A percentile compares a stretch with the other conserved stretches of the same genome.
Conservation (phyloP, 2,329 filamentous ascomycete species). For the Orbilia blumenaviensis region DNA sequence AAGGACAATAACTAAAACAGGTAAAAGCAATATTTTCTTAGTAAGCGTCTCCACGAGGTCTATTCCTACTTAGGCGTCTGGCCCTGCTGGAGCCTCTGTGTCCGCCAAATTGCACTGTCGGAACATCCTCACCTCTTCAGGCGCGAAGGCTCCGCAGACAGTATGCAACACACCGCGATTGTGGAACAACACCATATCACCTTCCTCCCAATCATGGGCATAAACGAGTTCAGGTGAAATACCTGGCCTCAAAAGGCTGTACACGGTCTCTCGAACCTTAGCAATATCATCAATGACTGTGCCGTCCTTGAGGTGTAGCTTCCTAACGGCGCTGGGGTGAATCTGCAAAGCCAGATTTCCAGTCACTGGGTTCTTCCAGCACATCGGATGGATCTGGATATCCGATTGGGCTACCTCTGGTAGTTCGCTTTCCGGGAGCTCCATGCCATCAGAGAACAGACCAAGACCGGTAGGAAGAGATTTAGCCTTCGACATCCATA, state of each 20-base stretch:
- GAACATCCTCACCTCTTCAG: conserved; percentile 78
- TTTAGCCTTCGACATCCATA: conserved; percentile 79
- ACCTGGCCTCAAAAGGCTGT: conserved; percentile 75
- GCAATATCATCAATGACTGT: conserved; percentile 74
- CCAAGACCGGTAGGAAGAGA: conserved; percentile 75
- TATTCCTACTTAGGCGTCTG: conserved; percentile 57
- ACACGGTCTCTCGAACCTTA: conserved; percentile 74
- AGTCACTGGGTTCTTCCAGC: conserved; percentile 78
- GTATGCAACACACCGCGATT: conserved; percentile 79
- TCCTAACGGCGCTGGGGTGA: conserved; percentile 76
- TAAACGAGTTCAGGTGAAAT: conserved; percentile 76
- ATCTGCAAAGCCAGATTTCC: conserved; percentile 75
- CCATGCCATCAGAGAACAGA: conserved; percentile 72
- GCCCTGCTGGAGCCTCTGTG: conserved; percentile 68
- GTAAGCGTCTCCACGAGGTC: not conserved
- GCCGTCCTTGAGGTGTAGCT: conserved; percentile 73
- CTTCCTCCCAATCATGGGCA: conserved; percentile 78
- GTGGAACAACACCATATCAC: conserved; percentile 80
- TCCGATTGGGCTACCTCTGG: conserved; percentile 73
- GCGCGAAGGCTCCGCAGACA: conserved; percentile 77
- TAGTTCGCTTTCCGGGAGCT: conserved; percentile 69
- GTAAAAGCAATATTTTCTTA: conserved; percentile 2
- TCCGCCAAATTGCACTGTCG: conserved; percentile 82
- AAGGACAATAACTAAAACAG: conserved; percentile 6
- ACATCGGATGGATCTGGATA: conserved; percentile 78